phyloP scores from a whole-genome alignment of 2,329 filamentous ascomycete species.

The Chaetomium globosum region DNA sequence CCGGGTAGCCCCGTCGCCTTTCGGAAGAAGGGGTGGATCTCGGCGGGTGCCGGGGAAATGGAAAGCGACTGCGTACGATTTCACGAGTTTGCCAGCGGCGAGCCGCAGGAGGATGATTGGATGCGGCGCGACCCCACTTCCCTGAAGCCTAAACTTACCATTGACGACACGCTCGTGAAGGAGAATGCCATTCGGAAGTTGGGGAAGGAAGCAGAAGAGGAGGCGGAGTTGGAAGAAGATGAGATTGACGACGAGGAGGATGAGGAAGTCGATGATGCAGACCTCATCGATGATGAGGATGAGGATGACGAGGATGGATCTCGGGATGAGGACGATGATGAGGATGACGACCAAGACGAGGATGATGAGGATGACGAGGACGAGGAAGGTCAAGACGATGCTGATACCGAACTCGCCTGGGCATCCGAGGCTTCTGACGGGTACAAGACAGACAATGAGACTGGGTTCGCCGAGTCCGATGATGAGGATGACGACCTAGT shows the following conservation, averaged over 20 bases:
- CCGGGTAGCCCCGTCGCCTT: conserved; percentile 46
- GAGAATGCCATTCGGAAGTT: conserved; percentile 86
- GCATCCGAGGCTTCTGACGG: conserved; percentile 62
- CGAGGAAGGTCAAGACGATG: conserved; percentile 47
- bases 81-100: conserved; percentile 88
- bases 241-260: conserved; percentile 54
- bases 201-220: conserved; percentile 87
- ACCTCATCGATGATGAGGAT: conserved; percentile 57
- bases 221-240: conserved; percentile 69
- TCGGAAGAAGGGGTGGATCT: conserved; percentile 53
- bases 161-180: conserved; percentile 85
- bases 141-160: conserved; percentile 72
- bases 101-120: conserved; percentile 87
- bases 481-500: conserved; percentile 70
- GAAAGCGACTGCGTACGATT: conserved; percentile 66
- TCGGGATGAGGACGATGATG: conserved; percentile 51
- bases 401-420: conserved; percentile 61
- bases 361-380: conserved; percentile 49
- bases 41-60: conserved; percentile 54
- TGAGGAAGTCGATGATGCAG: conserved; percentile 55
- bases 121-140: conserved; percentile 69
- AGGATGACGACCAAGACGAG: conserved; percentile 46
- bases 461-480: conserved; percentile 69
- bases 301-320: conserved; percentile 50
- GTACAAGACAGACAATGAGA: conserved; percentile 74